A percentile compares a stretch with the other conserved stretches of the same genome.
Evolutionary conservation across 2,329 filamentous ascomycete genomes (phyloP).

Genomic region (Madurella fahalii): DNA sequence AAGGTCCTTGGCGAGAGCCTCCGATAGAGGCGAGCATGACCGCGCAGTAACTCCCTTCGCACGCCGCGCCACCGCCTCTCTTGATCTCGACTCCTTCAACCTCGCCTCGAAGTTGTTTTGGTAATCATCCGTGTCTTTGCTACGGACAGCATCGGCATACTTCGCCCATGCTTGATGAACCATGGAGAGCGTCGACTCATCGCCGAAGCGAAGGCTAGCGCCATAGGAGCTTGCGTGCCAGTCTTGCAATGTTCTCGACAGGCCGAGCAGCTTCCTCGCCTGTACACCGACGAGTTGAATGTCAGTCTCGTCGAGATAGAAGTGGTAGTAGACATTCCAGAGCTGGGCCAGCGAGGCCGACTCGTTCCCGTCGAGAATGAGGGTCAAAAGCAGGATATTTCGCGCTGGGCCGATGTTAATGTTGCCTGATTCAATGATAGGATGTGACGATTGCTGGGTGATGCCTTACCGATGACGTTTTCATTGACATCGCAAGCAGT

Average conservation of each 20-base stretch:
- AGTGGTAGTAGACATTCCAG: conserved; percentile 56
- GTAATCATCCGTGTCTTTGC: conserved; percentile 19
- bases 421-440: conserved; percentile 6
- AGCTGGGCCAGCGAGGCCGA: conserved; percentile 29
- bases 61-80: neutral
- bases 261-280: conserved; percentile 38
- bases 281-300: conserved; percentile 39
- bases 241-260: conserved; percentile 35
- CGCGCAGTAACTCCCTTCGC: conserved; percentile 2
- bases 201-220: conserved; percentile 44
- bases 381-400: conserved; percentile 49
- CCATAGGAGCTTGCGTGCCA: conserved; percentile 48
- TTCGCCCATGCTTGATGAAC: conserved; percentile 39
- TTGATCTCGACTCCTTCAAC: neutral
- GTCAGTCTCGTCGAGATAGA: conserved; percentile 40
- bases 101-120: conserved; percentile 14
- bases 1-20: conserved; percentile 1
- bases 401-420: conserved; percentile 39
- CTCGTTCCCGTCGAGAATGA: conserved; percentile 43
- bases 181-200: conserved; percentile 41
- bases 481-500: conserved; percentile 54
- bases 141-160: conserved; percentile 27
- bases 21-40: conserved; percentile 10
- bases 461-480: conserved; percentile 44
- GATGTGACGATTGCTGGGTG: neutral